Base-by-base conservation (phyloP, 2,329 filamentous ascomycete genomes). In the Aspergillus flavus region DNA sequence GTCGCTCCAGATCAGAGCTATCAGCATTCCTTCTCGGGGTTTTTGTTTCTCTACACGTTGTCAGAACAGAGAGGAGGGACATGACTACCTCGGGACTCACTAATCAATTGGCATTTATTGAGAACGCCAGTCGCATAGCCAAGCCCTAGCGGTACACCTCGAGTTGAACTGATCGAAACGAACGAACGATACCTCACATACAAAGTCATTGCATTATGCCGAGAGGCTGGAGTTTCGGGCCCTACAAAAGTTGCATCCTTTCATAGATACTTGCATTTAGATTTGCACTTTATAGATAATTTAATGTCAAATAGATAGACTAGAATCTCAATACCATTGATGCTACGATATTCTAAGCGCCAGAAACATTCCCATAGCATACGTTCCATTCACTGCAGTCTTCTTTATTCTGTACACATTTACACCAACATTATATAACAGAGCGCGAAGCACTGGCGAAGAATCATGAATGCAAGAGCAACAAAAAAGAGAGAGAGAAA, bases 181-280 rank as follows among this genome's bases (percentile, higher is more conserved):
- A 26, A 26, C 21, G 19, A 26, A 55, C 21, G 32, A 41, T 43
- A 6, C 10, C 32, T 46, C 21, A 7, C 21, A 23, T 36, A n/a
- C 28, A 6, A 36, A 48, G 26, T 10, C 28, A 58, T 48, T 36
- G 56, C 30, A 45, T 58, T 48, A 23, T 58, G 39, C 52, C 41
- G 11, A n/a, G n/a, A n/a, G 52, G 19, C 52, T 23, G 58, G 58
- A 54, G 46, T 60, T 60, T 60, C 28, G 39, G 50, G 12, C 10
- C 50, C 11, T 23, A 59, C 12, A 59, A 59, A 59, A 39, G 34
- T 54, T 54, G 28, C 50, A 60, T 60, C 6, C 5, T 36, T 36
- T 14, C 32, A 32, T 32, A 11, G 16, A 41, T 7, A 53, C 26
- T n/a, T 23, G 48, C 12, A 6, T 53, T 36, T 16, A 19, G 28